phyloP scores from a whole-genome alignment of 805 yeast genomes.

The Candida ulmi region DNA sequence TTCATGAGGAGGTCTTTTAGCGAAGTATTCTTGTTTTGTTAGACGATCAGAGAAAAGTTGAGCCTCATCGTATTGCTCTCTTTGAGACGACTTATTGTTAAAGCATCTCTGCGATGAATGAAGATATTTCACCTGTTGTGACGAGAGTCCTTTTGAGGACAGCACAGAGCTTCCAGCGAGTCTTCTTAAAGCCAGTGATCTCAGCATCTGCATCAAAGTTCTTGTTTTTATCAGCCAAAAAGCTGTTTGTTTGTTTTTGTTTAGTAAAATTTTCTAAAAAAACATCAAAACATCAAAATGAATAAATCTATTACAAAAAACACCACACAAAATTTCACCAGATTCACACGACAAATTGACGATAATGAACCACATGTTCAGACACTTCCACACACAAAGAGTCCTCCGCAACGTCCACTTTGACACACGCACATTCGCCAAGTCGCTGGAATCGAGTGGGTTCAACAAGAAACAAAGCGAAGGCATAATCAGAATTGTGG shows the following conservation, averaged over 20 bases:
- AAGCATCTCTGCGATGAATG: no score
- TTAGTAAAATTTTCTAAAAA: background rate
- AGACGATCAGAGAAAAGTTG: conserved; percentile 24
- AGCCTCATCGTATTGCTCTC: conserved; percentile 26
- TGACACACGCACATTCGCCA: conserved; percentile 22
- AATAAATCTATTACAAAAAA: no score
- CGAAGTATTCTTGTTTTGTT: conserved; percentile 22
- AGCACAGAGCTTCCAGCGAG: no score
- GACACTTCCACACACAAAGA: conserved; percentile 1
- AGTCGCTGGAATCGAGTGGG: conserved; percentile 46
- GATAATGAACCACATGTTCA: background rate
- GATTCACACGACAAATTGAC: background rate
- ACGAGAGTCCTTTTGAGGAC: no score
- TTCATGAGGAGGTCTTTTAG: conserved; percentile 14
- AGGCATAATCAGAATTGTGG: conserved; percentile 68
- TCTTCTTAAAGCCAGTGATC: no score
- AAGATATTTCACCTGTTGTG: no score
- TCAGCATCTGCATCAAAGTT: no score
- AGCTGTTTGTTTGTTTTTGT: no score
- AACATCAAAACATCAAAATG: background rate
- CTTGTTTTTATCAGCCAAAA: no score
- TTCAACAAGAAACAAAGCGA: conserved; percentile 74
- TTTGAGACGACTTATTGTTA: no score
- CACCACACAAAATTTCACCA: background rate
- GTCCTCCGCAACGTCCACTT: conserved; percentile 12